These are phyloP conservation scores for Blastobotrys elegans DNA, from an alignment of 1,139 yeast species.

Conservation along the genomic window DNA sequence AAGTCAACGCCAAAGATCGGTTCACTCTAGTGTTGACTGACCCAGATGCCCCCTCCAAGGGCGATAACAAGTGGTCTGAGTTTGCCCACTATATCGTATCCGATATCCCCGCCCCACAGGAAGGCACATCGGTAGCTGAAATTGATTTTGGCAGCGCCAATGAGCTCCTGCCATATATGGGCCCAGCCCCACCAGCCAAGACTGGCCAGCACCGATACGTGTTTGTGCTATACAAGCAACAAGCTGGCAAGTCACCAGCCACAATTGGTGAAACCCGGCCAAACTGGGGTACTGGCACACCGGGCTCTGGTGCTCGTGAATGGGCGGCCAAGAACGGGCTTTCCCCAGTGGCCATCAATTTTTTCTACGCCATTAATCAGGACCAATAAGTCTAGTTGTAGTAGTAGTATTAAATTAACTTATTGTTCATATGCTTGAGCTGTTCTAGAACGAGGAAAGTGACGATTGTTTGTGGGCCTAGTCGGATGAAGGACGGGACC, in stretches of 20 bases:
- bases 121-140: slow-evolving; percentile 32
- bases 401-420: background rate
- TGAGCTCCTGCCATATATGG: slow-evolving; percentile 49
- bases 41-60: slow-evolving; percentile 87
- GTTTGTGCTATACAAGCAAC: slow-evolving; percentile 64
- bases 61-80: slow-evolving; percentile 85
- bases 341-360: slow-evolving; percentile 69
- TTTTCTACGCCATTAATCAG: slow-evolving; percentile 67
- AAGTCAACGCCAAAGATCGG: slow-evolving; percentile 40
- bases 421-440: slow-evolving; percentile 44
- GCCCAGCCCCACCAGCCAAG: slow-evolving; percentile 81
- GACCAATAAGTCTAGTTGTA: slow-evolving; percentile 33
- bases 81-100: slow-evolving; percentile 71
- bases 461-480: slow-evolving; percentile 86
- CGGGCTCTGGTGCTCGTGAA: slow-evolving; percentile 69
- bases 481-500: slow-evolving; percentile 80
- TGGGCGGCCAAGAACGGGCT: slow-evolving; percentile 65
- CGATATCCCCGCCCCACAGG: slow-evolving; percentile 44
- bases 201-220: slow-evolving; percentile 84
- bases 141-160: slow-evolving; percentile 31
- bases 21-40: slow-evolving; percentile 79
- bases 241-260: slow-evolving; percentile 15
- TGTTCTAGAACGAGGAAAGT: slow-evolving; percentile 80
- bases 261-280: slow-evolving; percentile 49
- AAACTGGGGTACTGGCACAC: slow-evolving; percentile 79